Conservation (phyloP, 345 rosid species). For the Citrus cavaleriei region DNA sequence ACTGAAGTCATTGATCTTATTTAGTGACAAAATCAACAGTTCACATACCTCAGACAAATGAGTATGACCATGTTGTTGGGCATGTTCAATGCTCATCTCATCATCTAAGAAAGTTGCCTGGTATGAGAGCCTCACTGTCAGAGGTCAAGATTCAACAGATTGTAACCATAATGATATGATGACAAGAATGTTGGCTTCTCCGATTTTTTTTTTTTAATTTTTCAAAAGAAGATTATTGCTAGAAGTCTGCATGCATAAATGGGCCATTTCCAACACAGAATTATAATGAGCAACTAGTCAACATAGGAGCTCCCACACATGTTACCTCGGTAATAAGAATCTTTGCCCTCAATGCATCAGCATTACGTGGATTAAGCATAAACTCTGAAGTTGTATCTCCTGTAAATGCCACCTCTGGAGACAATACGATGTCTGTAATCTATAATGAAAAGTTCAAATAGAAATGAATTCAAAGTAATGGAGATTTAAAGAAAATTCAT, state of each 20-base stretch:
- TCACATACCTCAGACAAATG: slow-evolving; percentile 71
- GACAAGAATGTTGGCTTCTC: background rate
- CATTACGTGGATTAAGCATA: slow-evolving; percentile 92
- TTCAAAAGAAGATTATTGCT: background rate
- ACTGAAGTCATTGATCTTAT: background rate
- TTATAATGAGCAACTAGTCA: background rate
- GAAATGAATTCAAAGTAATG: slow-evolving; percentile 8
- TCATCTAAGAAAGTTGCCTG: slow-evolving; percentile 96
- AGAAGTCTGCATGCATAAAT: background rate
- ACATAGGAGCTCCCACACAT: background rate
- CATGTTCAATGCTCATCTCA: slow-evolving; percentile 65
- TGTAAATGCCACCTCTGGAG: slow-evolving; percentile 92
- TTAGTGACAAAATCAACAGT: slow-evolving; percentile 4
- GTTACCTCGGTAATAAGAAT: slow-evolving; percentile 88
- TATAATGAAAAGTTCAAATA: slow-evolving; percentile 24
- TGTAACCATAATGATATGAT: background rate
- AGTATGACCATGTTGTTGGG: slow-evolving; percentile 75
- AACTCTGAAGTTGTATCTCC: slow-evolving; percentile 94
- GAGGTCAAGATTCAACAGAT: slow-evolving; percentile 4
- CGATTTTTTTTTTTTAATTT: background rate
- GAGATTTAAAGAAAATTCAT: background rate
- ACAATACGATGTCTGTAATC: slow-evolving; percentile 81
- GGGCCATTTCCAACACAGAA: background rate
- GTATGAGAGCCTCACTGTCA: slow-evolving; percentile 14
- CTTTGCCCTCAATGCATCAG: slow-evolving; percentile 95